These are phyloP conservation scores for Corynespora cassiicola DNA, from an alignment of 2,329 filamentous ascomycete genomes.

Conservation along the genomic window DNA sequence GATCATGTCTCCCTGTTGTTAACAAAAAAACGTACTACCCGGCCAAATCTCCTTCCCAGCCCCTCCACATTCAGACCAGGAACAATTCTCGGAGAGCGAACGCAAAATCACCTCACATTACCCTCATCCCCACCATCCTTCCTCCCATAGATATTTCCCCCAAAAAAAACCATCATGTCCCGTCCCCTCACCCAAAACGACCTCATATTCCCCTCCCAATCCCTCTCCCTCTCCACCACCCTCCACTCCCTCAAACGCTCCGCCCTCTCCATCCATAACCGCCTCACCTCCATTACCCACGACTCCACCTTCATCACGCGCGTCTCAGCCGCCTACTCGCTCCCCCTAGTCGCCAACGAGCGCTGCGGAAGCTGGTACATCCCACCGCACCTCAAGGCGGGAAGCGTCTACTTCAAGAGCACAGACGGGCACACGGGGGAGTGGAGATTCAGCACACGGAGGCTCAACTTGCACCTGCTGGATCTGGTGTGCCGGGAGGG, in stretches of 20 bases:
- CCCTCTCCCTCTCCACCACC: slow-evolving; percentile 70
- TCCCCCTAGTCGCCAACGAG: slow-evolving; percentile 90
- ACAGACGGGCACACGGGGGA: slow-evolving; percentile 92
- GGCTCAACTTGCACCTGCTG: slow-evolving; percentile 84
- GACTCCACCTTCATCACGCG: slow-evolving; percentile 77
- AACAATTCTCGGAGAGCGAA: too few relatives aligned
- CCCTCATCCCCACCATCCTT: too few relatives aligned
- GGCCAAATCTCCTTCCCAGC: slow-evolving; percentile 5
- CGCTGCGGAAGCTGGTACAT: slow-evolving; percentile 98
- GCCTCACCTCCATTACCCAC: slow-evolving; percentile 76
- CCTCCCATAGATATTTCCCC: too few relatives aligned
- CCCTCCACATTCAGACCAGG: too few relatives aligned
- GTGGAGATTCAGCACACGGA: slow-evolving; percentile 86
- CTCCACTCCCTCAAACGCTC: slow-evolving; percentile 77
- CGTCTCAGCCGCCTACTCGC: slow-evolving; percentile 61
- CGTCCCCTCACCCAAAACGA: slow-evolving; percentile 38
- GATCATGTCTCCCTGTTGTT: too few relatives aligned
- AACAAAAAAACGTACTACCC: too few relatives aligned
- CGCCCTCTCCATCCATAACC: slow-evolving; percentile 80
- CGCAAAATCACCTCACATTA: too few relatives aligned
- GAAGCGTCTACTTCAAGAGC: slow-evolving; percentile 94
- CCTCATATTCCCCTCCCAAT: slow-evolving; percentile 61
- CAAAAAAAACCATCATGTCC: slow-evolving; percentile 20
- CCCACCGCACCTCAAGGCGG: slow-evolving; percentile 65
- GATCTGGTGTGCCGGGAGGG: slow-evolving; percentile 58